Conservation (phyloP, 805 yeast genomes). For the Wickerhamomyces hampshirensis region DNA sequence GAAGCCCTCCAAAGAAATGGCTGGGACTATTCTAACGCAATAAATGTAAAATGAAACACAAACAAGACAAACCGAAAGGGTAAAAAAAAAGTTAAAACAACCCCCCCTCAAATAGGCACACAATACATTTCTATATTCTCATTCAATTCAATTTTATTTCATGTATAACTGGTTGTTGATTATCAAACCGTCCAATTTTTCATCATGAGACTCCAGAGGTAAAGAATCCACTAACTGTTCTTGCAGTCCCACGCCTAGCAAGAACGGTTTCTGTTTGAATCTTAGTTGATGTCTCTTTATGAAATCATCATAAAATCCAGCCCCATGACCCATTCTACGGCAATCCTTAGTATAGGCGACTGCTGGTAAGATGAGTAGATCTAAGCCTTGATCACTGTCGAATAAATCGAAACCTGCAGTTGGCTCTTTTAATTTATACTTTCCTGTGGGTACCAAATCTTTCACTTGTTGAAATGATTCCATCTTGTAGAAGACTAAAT, state of each 20-base stretch:
- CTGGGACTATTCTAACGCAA: constrained; percentile 1
- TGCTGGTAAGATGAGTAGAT: constrained; percentile 78
- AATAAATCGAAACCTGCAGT: constrained; percentile 25
- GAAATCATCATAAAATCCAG: constrained; percentile 85
- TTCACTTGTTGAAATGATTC: constrained; percentile 36
- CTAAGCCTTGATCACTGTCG: constrained; percentile 41
- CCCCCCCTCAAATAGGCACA: too few relatives aligned
- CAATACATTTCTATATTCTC: background rate
- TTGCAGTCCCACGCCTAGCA: constrained; percentile 61
- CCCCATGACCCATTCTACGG: constrained; percentile 82
- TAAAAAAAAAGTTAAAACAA: too few relatives aligned
- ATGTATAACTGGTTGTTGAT: constrained; percentile 28
- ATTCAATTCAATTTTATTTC: background rate
- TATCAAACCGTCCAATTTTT: constrained; percentile 50
- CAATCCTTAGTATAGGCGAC: constrained; percentile 58
- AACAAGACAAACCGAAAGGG: too few relatives aligned
- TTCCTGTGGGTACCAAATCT: constrained; percentile 59
- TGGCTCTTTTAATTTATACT: constrained; percentile 68
- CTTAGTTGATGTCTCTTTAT: constrained; percentile 40
- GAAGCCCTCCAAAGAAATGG: constrained; percentile 1
- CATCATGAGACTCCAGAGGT: constrained; percentile 64
- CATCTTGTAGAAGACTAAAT: constrained; percentile 55
- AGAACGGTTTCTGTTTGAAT: constrained; percentile 30
- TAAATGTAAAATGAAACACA: background rate
- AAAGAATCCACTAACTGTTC: constrained; percentile 53